Base-by-base conservation (phyloP, 2,329 filamentous ascomycete species). In the Venturia aucupariae region DNA sequence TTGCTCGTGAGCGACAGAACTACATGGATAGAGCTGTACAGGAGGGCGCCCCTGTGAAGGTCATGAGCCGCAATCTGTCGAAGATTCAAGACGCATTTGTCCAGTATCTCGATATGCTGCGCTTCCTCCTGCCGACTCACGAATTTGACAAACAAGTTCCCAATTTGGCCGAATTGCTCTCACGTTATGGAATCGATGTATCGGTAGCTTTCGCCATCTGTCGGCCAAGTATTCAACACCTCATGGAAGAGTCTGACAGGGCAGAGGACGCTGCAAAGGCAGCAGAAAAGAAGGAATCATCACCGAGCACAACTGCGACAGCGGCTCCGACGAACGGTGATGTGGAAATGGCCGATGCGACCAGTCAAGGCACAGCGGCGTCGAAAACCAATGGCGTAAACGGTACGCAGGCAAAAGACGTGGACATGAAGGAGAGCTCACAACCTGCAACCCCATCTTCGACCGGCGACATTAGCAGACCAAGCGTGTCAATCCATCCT, bases 51-150 rank as follows among this genome's bases (percentile, higher is more conserved):
- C 92, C 95, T 67, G 86, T 97, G 73, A 99, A 99, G 74, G 87
- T 92, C 54, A 78, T 97, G 15, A 90, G 90, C 2, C 91, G 91
- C 62, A 87, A 96, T 68, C 84, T 96, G 62, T 94, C 99, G 72
- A 92, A 96, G 73, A 88, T 95, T 24, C 90, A 96, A 69, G 85
- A 90, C 66, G 88, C 92, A 10, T 82, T 97, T 30, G 84, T 86
- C 30, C 92, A 97, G 71, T 99, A 95, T 72, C 81, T 97, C 22
- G 94, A 97, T 70, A 83, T 97, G 7, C 82, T 99, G 39, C 89
- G 89, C 72, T 90, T 85, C 72, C 95, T 92, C 71, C 77, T 97
- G 38, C 82, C 87, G 0, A 80, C 86, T 0, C 84, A 88, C 44
- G 85, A 92, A 24, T 97, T 97, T 67, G 89, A 95, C 70, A 77